Evolutionary conservation across 2,329 filamentous ascomycete species (phyloP).

Genomic region (Alternaria panax): DNA sequence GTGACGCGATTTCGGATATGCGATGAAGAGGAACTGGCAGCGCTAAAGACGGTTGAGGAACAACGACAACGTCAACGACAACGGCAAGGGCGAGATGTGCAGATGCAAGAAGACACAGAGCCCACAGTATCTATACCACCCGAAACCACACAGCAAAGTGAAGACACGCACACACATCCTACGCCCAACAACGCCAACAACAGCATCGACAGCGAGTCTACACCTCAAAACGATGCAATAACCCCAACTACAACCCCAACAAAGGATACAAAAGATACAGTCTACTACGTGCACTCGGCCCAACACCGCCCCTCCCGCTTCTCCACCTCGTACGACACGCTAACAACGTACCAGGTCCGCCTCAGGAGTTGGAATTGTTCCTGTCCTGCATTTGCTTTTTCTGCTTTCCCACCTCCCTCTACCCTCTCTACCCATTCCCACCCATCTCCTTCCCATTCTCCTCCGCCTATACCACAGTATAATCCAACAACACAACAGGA

Average conservation of each 20-base stretch:
- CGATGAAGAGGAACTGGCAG: neutral
- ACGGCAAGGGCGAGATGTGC: neutral
- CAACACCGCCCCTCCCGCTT: conserved; percentile 51
- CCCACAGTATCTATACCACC: no score
- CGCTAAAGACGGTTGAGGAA: neutral
- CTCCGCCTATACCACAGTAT: no score
- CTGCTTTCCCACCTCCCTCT: conserved; percentile 73
- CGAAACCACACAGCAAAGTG: neutral
- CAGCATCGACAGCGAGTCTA: neutral
- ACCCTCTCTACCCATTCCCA: no score
- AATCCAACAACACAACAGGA: no score
- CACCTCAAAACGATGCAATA: rapidly evolving
- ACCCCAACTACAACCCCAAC: neutral
- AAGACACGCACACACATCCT: neutral
- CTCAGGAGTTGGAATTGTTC: conserved; percentile 84
- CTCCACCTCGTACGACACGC: conserved; percentile 37
- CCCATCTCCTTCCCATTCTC: no score
- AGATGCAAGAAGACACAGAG: neutral
- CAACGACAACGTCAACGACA: no score
- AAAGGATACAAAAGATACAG: no score
- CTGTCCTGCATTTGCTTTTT: conserved; percentile 83
- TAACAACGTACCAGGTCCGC: conserved; percentile 71
- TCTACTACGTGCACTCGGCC: conserved; percentile 71
- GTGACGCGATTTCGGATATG: conserved; percentile 63
- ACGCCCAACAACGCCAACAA: neutral